Evolutionary conservation across 768 basidiomycete species (phyloP), one percentile per base, ranked within the genome.

Genomic region (Myochromella boudieri): DNA sequence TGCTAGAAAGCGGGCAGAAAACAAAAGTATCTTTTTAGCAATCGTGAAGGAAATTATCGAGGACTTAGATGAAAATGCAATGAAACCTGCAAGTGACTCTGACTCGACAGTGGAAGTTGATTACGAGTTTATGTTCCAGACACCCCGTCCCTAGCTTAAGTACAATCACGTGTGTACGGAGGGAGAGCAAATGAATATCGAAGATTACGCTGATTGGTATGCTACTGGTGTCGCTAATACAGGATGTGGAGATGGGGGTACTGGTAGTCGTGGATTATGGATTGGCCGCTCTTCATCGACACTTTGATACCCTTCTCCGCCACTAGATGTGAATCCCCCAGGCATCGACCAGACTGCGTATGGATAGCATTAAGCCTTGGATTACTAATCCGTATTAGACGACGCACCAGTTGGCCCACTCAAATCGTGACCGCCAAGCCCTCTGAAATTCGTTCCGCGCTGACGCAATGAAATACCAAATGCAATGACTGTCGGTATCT

Each of bases 341-440:
- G 85, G 85, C 85, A 87, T 87, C 15, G 84, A 78, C 85, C 85
- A 87, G 12, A 87, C 85, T 87, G 41, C 18, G 7, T 6, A 34
- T 6, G 6, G 14, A n/a, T 9, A 42, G 20, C 6, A 28, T 53
- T 33, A 28, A 48, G 46, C 54, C 9, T 46, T 43, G 36, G 17
- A 44, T 31, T 22, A 6, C 22, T n/a, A 21, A 28, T 25, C n/a
- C 3, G 44, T 24, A 38, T n/a, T 17, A 20, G 24, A 18, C 26
- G 25, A 55, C 65, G 22, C 53, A 80, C 85, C 80, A 15, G 85
- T 84, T 18, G 81, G 75, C 5, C 83, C 81, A 49, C 62, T 68
- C 4, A 76, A 51, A 48, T 80, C 81, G 27, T 66, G 58, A 1
- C 71, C 66, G 32, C 73, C 69, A 34, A 80, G 63, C 11, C 78